A percentile compares a stretch with the other conserved stretches of the same genome.
Conservation (phyloP, 2,329 filamentous ascomycete species). For the Monosporascus ibericus region DNA sequence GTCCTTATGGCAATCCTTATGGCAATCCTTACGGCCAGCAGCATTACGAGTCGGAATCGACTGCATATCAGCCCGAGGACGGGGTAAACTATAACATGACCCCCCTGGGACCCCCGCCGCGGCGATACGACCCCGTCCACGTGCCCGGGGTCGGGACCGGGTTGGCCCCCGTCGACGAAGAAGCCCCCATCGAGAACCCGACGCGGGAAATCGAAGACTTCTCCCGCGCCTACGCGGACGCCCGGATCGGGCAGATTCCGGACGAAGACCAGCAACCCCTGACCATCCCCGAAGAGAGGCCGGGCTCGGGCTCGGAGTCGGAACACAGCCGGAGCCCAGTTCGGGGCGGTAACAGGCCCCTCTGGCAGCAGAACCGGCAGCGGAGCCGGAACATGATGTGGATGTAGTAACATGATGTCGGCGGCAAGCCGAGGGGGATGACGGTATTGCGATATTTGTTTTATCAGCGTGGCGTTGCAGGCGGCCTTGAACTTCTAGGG, state of each 20-base stretch:
- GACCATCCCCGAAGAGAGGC: conserved; percentile 15
- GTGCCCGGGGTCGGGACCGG: conserved; percentile 18
- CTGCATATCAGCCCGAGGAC: conserved; percentile 9
- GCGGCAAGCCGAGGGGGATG: neutral
- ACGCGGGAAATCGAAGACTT: conserved; percentile 41
- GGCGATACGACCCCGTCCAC: conserved; percentile 17
- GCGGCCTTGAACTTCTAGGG: neutral
- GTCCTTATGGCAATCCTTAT: neutral
- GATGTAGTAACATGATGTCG: conserved; percentile 27
- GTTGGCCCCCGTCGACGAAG: conserved; percentile 21
- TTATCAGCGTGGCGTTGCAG: neutral
- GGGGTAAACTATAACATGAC: conserved; percentile 1
- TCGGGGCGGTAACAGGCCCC: conserved; percentile 30
- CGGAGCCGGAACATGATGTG: conserved; percentile 42
- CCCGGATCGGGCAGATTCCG: conserved; percentile 30
- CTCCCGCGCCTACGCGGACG: conserved; percentile 33
- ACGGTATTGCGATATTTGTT: neutral
- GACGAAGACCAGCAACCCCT: conserved; percentile 33
- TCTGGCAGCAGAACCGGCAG: conserved; percentile 50
- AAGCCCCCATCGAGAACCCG: conserved; percentile 14
- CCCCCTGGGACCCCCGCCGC: conserved; percentile 14
- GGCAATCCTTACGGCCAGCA: conserved; percentile 5
- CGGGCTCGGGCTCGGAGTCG: conserved; percentile 3
- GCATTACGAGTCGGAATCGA: conserved; percentile 5
- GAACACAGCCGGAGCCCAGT: conserved; percentile 14